A percentile compares a stretch with the other conserved stretches of the same genome.
phyloP scores from a whole-genome alignment of 768 basidiomycete species.

The Mycena vulgaris region DNA sequence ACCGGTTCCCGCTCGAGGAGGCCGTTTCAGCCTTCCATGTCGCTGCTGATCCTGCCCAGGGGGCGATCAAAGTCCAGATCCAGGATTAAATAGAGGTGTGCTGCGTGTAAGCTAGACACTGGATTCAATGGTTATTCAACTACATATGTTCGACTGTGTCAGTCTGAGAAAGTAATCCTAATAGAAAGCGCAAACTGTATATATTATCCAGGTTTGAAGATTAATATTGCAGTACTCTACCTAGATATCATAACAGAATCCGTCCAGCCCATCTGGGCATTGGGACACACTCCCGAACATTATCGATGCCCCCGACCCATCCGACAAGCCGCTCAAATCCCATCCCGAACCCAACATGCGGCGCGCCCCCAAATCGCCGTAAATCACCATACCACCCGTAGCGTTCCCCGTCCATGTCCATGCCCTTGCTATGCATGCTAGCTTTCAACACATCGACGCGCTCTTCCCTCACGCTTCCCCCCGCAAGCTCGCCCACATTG shows the following conservation, averaged over 20 bases:
- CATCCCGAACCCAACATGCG: constrained; percentile 96
- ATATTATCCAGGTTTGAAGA: no score
- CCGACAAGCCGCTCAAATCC: constrained; percentile 94
- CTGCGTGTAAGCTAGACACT: no score
- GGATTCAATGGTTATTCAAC: no score
- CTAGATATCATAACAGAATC: constrained; percentile 80
- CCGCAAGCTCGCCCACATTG: constrained; percentile 88
- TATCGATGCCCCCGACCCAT: constrained; percentile 90
- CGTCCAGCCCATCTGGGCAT: constrained; percentile 93
- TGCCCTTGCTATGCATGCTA: constrained; percentile 61
- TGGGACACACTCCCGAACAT: constrained; percentile 93
- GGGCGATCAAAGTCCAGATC: constrained; percentile 81
- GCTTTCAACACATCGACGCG: constrained; percentile 65
- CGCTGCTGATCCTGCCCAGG: constrained; percentile 76
- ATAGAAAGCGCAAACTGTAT: no score
- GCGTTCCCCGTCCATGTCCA: constrained; percentile 55
- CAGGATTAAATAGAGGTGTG: constrained; percentile 56
- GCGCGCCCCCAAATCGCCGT: constrained; percentile 86
- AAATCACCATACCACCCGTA: constrained; percentile 88
- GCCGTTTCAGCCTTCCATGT: constrained; percentile 86
- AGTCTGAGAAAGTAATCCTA: no score
- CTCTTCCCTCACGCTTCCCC: constrained; percentile 93
- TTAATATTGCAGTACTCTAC: no score
- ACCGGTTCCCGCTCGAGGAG: constrained; percentile 79
- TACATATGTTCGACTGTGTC: no score